Percentiles rank a stretch among this genome's conserved stretches.
These are phyloP conservation scores for Leccinum fallax DNA, from an alignment of 1,284 basidiomycete species.

Conservation along the genomic window DNA sequence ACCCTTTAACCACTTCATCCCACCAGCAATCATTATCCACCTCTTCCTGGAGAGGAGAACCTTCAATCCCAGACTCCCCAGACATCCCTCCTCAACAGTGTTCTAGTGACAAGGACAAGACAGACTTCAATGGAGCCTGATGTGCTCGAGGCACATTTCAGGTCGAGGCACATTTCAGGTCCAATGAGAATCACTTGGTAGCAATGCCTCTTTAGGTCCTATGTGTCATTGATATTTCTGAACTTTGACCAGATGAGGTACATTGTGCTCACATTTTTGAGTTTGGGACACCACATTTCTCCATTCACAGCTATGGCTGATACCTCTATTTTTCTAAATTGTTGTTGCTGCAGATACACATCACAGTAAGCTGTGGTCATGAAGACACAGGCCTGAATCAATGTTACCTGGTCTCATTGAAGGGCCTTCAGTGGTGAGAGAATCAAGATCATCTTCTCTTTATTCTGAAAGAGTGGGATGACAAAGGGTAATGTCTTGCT, in stretches of 20 bases:
- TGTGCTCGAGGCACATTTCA: too few relatives aligned
- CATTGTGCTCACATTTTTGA: neutral
- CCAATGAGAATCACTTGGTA: too few relatives aligned
- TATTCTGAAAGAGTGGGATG: neutral
- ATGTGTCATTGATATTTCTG: too few relatives aligned
- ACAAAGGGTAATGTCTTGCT: neutral
- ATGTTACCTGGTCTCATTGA: neutral
- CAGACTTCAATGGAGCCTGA: too few relatives aligned
- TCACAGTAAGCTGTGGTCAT: neutral
- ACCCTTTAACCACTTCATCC: too few relatives aligned
- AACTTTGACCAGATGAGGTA: neutral
- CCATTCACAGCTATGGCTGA: neutral
- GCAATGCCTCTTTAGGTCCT: too few relatives aligned
- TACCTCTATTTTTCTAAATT: neutral
- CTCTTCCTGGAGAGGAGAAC: too few relatives aligned
- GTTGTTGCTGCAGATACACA: neutral
- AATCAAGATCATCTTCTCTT: neutral
- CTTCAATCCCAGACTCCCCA: too few relatives aligned
- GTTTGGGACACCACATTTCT: neutral
- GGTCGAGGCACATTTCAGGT: too few relatives aligned
- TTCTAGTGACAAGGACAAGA: too few relatives aligned
- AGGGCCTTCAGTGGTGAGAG: neutral
- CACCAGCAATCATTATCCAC: too few relatives aligned
- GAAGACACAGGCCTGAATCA: neutral
- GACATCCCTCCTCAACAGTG: too few relatives aligned